These are phyloP conservation scores for Nicotiana otophora DNA, from an alignment of 257 asterid genomes.

Conservation along the genomic window DNA sequence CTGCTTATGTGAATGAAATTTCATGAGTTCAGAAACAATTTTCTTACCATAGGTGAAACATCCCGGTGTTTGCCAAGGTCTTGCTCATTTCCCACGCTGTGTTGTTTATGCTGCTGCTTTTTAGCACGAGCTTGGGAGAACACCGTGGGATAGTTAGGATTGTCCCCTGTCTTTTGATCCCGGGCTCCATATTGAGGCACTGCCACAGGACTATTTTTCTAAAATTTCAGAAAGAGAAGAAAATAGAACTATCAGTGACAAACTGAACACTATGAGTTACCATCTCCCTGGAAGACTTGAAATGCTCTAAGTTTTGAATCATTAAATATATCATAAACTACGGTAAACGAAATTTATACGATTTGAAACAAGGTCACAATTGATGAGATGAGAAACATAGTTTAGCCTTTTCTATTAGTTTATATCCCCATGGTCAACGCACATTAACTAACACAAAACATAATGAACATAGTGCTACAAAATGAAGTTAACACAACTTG, in stretches of 20 bases:
- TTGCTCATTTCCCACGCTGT: constrained; percentile 37
- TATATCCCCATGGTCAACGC: not conserved
- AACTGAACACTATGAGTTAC: not conserved
- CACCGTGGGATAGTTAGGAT: constrained; percentile 34
- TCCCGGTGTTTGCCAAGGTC: constrained; percentile 19
- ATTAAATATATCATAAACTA: not conserved
- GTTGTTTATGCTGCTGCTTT: constrained; percentile 34
- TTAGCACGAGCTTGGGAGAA: constrained; percentile 36
- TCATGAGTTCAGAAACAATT: not conserved
- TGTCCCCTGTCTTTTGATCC: constrained; percentile 33
- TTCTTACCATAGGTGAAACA: not conserved
- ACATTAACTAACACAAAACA: not conserved
- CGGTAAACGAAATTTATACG: not conserved
- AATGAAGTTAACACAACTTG: not conserved
- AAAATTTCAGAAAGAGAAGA: not conserved
- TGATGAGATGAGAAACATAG: not conserved
- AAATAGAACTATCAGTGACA: not conserved
- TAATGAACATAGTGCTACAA: not conserved
- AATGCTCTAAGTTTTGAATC: not conserved
- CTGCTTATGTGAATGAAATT: not conserved
- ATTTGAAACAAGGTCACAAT: not conserved
- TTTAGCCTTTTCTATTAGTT: too few species aligned
- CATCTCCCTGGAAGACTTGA: not conserved
- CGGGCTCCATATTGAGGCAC: constrained; percentile 49
- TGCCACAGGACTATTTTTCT: constrained; percentile 21